A percentile compares a stretch with the other conserved stretches of the same genome.
phyloP scores from a whole-genome alignment of 176 grass and related monocot genomes.

The Ensete glaucum region DNA sequence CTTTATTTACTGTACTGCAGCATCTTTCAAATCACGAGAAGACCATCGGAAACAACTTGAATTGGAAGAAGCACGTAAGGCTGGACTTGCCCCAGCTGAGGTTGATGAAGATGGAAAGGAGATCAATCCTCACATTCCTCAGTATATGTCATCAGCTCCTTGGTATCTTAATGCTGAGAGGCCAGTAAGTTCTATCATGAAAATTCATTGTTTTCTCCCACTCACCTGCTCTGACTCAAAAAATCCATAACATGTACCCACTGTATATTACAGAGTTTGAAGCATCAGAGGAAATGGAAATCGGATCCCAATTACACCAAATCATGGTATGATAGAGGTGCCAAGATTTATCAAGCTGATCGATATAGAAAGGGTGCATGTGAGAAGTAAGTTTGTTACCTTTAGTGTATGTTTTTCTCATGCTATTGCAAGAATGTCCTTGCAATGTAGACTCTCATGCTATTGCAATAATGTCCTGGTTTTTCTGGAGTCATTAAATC shows the following conservation, averaged over 20 bases:
- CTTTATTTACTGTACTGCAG: constrained; percentile 18
- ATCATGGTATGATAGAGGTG: constrained; percentile 77
- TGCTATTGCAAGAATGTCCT: too few relatives aligned
- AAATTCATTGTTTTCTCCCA: neutral
- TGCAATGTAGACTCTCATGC: too few relatives aligned
- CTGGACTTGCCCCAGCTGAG: constrained; percentile 72
- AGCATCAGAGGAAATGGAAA: constrained; percentile 94
- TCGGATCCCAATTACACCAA: constrained; percentile 90
- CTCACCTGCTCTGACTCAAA: neutral
- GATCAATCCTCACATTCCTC: constrained; percentile 95
- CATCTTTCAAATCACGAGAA: constrained; percentile 76
- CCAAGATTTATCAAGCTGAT: constrained; percentile 62
- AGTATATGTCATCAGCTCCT: constrained; percentile 98
- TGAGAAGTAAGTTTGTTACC: constrained; percentile 49
- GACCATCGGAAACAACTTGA: constrained; percentile 89
- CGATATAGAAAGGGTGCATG: constrained; percentile 82
- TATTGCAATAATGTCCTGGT: too few relatives aligned
- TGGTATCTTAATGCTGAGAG: constrained; percentile 93
- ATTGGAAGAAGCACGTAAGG: constrained; percentile 80
- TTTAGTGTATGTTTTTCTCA: neutral
- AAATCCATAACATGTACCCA: neutral
- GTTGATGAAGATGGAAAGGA: constrained; percentile 94
- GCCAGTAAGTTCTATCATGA: constrained; percentile 33
- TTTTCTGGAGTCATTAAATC: too few relatives aligned
- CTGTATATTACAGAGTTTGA: constrained; percentile 21